A percentile compares a stretch with the other conserved stretches of the same genome.
These are phyloP conservation scores for Plasmodium sp. DNA, from an alignment of 169 alveolate genomes.

Conservation along the genomic window DNA sequence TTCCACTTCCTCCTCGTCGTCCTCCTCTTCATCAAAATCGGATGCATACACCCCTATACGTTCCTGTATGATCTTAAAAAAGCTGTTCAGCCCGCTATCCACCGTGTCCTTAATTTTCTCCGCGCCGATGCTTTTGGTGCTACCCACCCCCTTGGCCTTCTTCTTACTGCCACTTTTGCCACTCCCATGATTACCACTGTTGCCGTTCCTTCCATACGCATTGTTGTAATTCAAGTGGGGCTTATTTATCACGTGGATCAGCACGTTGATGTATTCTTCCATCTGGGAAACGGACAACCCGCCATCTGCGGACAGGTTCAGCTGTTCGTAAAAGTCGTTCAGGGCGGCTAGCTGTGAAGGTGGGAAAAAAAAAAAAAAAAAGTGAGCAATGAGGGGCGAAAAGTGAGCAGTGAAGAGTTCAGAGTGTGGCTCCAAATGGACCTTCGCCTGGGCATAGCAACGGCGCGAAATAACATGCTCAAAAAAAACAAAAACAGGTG, in stretches of 20 bases:
- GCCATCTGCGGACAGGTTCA: conserved; percentile 66
- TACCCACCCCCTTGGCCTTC: neutral
- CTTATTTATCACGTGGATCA: conserved; percentile 56
- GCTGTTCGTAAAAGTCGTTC: conserved; percentile 70
- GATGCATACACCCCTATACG: conserved; percentile 61
- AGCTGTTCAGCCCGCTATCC: conserved; percentile 35
- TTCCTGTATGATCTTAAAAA: conserved; percentile 68
- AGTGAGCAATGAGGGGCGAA: neutral
- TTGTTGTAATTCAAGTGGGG: conserved; percentile 46
- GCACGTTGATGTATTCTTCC: conserved; percentile 74
- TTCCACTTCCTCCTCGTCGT: neutral
- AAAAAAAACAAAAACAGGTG: neutral
- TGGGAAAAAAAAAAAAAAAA: neutral
- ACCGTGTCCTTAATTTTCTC: conserved; percentile 40
- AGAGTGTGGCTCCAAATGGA: neutral
- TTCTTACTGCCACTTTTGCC: neutral
- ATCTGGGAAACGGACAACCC: conserved; percentile 47
- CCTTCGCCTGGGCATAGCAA: neutral
- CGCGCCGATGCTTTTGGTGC: neutral
- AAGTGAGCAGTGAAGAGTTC: neutral
- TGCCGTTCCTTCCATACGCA: conserved; percentile 22
- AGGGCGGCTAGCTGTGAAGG: conserved; percentile 58
- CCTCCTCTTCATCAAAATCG: conserved; percentile 28
- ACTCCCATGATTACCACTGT: neutral
- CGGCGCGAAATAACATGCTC: neutral